These are phyloP conservation scores for Herpotrichia juniperi DNA, from an alignment of 2,329 filamentous ascomycete genomes.

Conservation along the genomic window DNA sequence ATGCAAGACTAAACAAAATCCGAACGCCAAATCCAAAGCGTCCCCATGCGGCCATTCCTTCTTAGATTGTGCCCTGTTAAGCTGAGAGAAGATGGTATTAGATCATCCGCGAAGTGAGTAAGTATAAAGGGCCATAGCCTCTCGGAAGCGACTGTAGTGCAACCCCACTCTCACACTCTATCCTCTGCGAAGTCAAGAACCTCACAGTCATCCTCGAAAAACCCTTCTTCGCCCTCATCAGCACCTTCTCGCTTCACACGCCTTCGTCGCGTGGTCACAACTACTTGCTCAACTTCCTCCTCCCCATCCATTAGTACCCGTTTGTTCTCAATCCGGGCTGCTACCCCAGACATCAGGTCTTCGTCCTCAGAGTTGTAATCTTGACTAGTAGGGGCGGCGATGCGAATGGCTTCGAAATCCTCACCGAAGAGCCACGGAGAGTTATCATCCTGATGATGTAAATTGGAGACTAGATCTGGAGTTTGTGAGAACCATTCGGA, in stretches of 20 bases:
- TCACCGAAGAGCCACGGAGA: slow-evolving; percentile 61
- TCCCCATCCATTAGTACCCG: slow-evolving; percentile 59
- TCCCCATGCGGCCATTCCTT: slow-evolving; percentile 7
- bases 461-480: slow-evolving; percentile 30
- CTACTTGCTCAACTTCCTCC: slow-evolving; percentile 74
- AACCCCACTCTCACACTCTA: slow-evolving; percentile 47
- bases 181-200: slow-evolving; percentile 82
- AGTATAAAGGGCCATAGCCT: neutral
- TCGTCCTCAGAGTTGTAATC: slow-evolving; percentile 44
- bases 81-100: slow-evolving; percentile 6
- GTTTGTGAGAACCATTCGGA: slow-evolving; percentile 28
- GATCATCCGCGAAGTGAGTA: neutral
- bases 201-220: slow-evolving; percentile 93
- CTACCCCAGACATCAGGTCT: slow-evolving; percentile 59
- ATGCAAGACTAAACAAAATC: slow-evolving; percentile 7
- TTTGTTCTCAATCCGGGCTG: slow-evolving; percentile 43
- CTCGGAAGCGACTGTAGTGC: too few relatives aligned
- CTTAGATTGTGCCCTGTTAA: slow-evolving; percentile 2
- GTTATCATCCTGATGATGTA: slow-evolving; percentile 42
- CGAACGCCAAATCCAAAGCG: slow-evolving; percentile 6
- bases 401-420: slow-evolving; percentile 54
- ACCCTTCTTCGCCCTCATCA: slow-evolving; percentile 69
- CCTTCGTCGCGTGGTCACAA: slow-evolving; percentile 79
- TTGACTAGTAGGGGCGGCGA: slow-evolving; percentile 45
- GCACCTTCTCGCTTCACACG: slow-evolving; percentile 56